phyloP scores from a whole-genome alignment of 805 yeast species.

The Yarrowia bubula region DNA sequence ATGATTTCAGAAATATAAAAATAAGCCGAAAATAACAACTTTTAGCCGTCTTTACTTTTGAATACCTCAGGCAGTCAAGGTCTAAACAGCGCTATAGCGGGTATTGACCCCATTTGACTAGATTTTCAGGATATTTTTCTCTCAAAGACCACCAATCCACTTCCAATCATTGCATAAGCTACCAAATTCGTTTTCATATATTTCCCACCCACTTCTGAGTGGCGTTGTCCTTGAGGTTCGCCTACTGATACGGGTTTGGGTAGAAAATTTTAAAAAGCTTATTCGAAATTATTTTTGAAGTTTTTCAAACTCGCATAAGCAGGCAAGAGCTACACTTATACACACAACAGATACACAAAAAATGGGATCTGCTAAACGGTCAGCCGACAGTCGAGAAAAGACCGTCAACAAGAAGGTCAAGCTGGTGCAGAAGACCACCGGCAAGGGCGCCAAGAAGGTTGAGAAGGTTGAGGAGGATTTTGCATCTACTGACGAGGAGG shows the following conservation, averaged over 20 bases:
- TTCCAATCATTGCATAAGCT: no score
- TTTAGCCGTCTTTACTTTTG: no score
- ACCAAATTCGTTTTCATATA: no score
- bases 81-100: no score
- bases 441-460: conserved; percentile 9
- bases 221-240: not conserved
- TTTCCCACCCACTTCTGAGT: not conserved
- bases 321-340: not conserved
- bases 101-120: no score
- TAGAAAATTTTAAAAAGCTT: conserved; percentile 8
- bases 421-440: conserved; percentile 5
- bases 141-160: no score
- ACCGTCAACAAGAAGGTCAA: conserved; percentile 20
- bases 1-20: no score
- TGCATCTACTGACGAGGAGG: conserved; percentile 25
- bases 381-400: conserved; percentile 21
- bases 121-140: no score
- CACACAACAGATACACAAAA: not conserved
- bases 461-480: conserved; percentile 8
- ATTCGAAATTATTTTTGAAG: conserved; percentile 16
- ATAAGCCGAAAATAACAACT: no score
- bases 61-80: no score
- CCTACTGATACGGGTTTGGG: conserved; percentile 21
- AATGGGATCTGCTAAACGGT: conserved; percentile 23
- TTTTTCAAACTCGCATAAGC: conserved; percentile 16